Evolutionary conservation across 2,329 filamentous ascomycete species (phyloP), one percentile per base, ranked within the genome.

Genomic region (Clarireedia monteithiana): DNA sequence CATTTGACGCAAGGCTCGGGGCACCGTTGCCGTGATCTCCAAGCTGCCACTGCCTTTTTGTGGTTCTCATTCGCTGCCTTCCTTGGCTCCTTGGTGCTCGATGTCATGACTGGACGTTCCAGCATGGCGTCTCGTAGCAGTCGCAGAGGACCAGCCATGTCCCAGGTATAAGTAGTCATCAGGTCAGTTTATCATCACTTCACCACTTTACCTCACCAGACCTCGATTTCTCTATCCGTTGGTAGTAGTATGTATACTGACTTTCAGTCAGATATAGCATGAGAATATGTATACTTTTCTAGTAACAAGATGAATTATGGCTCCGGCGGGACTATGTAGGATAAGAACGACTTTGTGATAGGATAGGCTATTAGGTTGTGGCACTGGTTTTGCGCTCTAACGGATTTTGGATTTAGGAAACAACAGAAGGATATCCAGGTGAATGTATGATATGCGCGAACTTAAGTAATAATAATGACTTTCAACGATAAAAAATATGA

Each of bases 61-160:
- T 92, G 86, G 86, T 91, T 91, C 73, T 79, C 89, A 49, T 89
- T 85, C 69, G 77, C 74, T 40, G 75, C 79, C 26, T 87, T 85
- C 66, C 72, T 75, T 27, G 82, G 74, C 3, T 77, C 78, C 42
- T 68, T 83, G 46, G 74, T 81, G 66, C 77, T 88, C 60, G 50
- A 47, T 36, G 48, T 60, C 30, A 44, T 64, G 3, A 23, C 17
- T 12, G 30, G 17, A 24, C 6, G 49, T 12, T 42, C 42, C 4
- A 30, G 50, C 10, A 36, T 30, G 23, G 23, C 50, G 23, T 56
- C 56, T 24, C 36, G 53, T 9, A 57, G 60, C 0, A 54, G 60
- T 36, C 70, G 74, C 34, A 72, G 75, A 48, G 71, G 69, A 26
- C 75, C 74, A 26, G 64, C 72, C 47, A 81, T 81, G 79, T 78